Base-by-base conservation (phyloP, 23 red algal species). In the Pyropia haitanensis region DNA sequence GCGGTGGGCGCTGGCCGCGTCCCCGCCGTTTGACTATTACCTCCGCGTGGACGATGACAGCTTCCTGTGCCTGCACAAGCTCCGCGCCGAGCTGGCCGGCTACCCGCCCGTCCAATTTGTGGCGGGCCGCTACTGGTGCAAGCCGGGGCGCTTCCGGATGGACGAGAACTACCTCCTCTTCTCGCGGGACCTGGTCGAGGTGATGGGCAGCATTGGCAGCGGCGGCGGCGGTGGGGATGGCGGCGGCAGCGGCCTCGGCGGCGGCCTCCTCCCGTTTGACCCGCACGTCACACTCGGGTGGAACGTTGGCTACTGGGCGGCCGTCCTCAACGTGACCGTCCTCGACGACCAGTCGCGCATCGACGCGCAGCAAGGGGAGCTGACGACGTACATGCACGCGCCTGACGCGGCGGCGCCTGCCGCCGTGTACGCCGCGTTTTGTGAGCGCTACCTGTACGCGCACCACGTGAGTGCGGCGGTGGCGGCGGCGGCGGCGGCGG, bases 111-210 rank as follows among this genome's bases (percentile, higher is more conserved):
- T 9, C 48, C 75, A 85, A 53, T 87, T 95, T 21, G 85, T 95
- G 70, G 79, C 72, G 89, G 89, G 89, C 24, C 64, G 75, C 27
- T 95, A 77, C 46, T 95, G 89, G 89, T 95, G 89, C 71, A 71
- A 71, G 54, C 53, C 68, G 52, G 89, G 82, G 46, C 32, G 89
- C 23, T 75, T 80, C 67, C 77, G 82, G 18, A 71, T 79, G 12
- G 89, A 95, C 64, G 89, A 95, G 72, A 95, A 85, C 75, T 95
- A 85, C 51, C 79, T 95, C 71, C 65, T 95, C 1, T 87, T 95
- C 70, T 85, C 89, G 20, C 0, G 23, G 5, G 89, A 95, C 34
- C 57, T 95, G 6, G 56, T 86, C 10, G 27, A 64, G 20, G 53
- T 86, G 56, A 18, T 88, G 46, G 39, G 51, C 39, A 46, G 39